These are phyloP conservation scores for Dipteronia sinensis DNA, from an alignment of 345 rosid genomes.

Conservation along the genomic window DNA sequence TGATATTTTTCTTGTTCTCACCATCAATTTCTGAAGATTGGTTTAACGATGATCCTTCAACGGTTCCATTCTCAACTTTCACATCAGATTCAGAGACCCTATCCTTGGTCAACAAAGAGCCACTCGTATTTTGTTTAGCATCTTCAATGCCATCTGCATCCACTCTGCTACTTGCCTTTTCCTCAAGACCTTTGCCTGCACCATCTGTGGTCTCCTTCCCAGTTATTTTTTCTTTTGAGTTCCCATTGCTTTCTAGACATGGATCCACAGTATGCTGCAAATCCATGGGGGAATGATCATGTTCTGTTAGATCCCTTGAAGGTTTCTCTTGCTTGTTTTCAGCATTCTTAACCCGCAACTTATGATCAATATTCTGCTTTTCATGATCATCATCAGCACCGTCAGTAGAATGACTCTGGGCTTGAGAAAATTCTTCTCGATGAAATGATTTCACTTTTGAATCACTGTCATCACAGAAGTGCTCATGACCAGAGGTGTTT, in stretches of 20 bases:
- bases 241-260: constrained; percentile 42
- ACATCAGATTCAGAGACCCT: constrained; percentile 27
- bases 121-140: constrained; percentile 26
- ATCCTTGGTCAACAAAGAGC: constrained; percentile 32
- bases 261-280: constrained; percentile 43
- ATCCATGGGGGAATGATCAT: constrained; percentile 31
- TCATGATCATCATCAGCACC: constrained; percentile 29
- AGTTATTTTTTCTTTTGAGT: constrained; percentile 32
- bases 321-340: constrained; percentile 31
- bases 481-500: constrained; percentile 33
- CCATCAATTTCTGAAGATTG: constrained; percentile 20
- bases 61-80: constrained; percentile 27
- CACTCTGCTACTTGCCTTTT: constrained; percentile 21
- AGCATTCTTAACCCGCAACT: constrained; percentile 24
- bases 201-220: constrained; percentile 28
- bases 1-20: constrained; percentile 24
- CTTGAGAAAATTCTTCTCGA: constrained; percentile 29
- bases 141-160: constrained; percentile 34
- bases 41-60: constrained; percentile 25
- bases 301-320: constrained; percentile 31
- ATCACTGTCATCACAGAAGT: constrained; percentile 40
- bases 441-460: constrained; percentile 29
- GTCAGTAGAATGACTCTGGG: constrained; percentile 31
- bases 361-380: constrained; percentile 31
- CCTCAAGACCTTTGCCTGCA: constrained; percentile 34